phyloP scores from a whole-genome alignment of 495 filamentous ascomycete genomes.

The Parmelia sp. region DNA sequence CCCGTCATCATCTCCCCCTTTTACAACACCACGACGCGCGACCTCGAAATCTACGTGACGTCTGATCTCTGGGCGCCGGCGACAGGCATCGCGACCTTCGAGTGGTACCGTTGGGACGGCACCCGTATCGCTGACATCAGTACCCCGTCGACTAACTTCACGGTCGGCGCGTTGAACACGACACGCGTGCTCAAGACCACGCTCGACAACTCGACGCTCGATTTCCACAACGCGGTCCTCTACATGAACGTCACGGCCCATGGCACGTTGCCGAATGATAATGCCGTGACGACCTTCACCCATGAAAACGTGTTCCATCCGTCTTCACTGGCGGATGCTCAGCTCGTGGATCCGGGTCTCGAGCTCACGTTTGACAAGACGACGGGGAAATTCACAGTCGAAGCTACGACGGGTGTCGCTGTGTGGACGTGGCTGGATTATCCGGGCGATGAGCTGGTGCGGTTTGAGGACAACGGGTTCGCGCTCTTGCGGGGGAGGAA shows the following conservation, averaged over 20 bases:
- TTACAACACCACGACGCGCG: constrained; percentile 49
- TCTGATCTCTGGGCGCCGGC: constrained; percentile 45
- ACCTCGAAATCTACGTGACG: constrained; percentile 55
- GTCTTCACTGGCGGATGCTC: constrained; percentile 45
- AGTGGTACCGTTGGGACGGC: constrained; percentile 36
- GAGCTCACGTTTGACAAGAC: constrained; percentile 37
- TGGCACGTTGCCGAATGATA: constrained; percentile 49
- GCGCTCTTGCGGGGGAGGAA: constrained; percentile 49
- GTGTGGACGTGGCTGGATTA: constrained; percentile 65
- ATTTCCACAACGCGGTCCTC: constrained; percentile 46
- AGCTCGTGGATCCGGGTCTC: constrained; percentile 51
- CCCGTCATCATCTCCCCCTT: constrained; percentile 56
- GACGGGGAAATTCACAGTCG: constrained; percentile 46
- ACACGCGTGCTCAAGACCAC: constrained; percentile 47
- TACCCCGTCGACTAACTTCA: constrained; percentile 37
- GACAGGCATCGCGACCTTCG: constrained; percentile 28
- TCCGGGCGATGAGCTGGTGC: constrained; percentile 49
- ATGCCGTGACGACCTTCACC: constrained; percentile 42
- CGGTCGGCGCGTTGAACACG: constrained; percentile 55
- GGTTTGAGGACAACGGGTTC: constrained; percentile 59
- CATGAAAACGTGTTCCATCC: constrained; percentile 55
- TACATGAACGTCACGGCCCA: constrained; percentile 48
- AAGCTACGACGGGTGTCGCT: constrained; percentile 51
- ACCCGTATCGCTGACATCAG: constrained; percentile 30
- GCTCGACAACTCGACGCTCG: constrained; percentile 31